phyloP scores from a whole-genome alignment of 345 rosid genomes.

The Euphorbia pulcherrima region DNA sequence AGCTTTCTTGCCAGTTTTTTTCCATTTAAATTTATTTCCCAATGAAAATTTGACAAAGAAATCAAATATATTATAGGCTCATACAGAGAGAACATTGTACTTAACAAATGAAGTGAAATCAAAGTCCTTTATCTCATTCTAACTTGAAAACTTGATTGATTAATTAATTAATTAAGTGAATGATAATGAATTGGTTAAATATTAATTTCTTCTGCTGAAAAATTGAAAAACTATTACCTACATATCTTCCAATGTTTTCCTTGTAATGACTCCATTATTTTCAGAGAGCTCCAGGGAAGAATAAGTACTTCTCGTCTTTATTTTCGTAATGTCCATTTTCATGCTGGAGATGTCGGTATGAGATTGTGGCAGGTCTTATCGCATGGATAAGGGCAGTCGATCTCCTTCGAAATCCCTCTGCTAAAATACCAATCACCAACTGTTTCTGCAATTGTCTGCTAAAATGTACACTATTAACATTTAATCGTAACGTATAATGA shows the following conservation, averaged over 20 bases:
- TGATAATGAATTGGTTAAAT: not conserved
- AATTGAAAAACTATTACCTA: not conserved
- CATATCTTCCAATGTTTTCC: not conserved
- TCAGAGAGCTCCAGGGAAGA: not conserved
- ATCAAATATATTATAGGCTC: too few species aligned
- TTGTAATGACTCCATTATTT: not conserved
- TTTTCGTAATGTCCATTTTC: not conserved
- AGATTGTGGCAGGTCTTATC: slow-evolving; percentile 68
- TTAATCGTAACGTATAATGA: not conserved
- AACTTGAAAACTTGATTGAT: too few species aligned
- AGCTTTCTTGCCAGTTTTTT: too few species aligned
- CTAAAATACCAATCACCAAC: slow-evolving; percentile 93
- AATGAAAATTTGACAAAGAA: too few species aligned
- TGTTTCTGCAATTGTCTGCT: slow-evolving; percentile 72
- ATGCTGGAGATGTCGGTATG: slow-evolving; percentile 37
- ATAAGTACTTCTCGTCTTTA: not conserved
- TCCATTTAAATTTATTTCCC: too few species aligned
- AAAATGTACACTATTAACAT: not conserved
- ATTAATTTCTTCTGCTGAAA: not conserved
- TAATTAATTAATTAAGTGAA: too few species aligned
- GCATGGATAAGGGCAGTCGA: slow-evolving; percentile 80
- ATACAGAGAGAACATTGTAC: too few species aligned
- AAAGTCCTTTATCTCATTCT: too few species aligned
- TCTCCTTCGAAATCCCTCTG: slow-evolving; percentile 48
- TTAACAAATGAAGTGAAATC: too few species aligned